These are phyloP conservation scores for Acanthamoeba culbertsoni DNA, from an alignment of 208 protist genomes.

Conservation along the genomic window DNA sequence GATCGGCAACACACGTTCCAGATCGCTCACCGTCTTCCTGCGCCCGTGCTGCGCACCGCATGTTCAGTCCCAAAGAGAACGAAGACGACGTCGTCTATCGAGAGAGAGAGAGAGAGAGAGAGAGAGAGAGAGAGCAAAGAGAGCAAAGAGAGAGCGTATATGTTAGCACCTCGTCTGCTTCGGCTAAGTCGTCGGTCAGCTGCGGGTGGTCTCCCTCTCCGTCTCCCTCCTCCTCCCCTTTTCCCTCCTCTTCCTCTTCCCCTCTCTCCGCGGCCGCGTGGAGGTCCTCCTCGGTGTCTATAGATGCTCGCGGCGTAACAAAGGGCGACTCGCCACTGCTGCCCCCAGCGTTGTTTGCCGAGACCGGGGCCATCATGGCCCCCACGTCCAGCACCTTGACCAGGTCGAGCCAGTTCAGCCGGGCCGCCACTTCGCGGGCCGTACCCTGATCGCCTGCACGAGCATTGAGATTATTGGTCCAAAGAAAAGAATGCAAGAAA, in stretches of 20 bases:
- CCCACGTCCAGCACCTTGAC: constrained; percentile 37
- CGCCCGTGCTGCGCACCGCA: background rate
- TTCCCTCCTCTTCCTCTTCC: no score
- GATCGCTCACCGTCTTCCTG: background rate
- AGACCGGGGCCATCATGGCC: background rate
- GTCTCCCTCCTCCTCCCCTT: no score
- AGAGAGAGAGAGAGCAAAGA: no score
- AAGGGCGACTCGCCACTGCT: background rate
- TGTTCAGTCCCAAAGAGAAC: background rate
- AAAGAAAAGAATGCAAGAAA: background rate
- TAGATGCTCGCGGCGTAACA: no score
- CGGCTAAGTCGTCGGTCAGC: no score
- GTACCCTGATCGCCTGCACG: constrained; percentile 34
- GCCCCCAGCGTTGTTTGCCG: background rate
- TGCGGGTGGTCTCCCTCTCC: no score
- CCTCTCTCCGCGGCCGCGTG: no score
- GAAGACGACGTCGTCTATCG: no score
- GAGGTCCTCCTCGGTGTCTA: no score
- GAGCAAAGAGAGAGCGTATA: no score
- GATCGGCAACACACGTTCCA: background rate
- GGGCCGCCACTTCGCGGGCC: background rate
- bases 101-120: no score
- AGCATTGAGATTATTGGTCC: background rate
- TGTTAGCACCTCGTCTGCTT: no score
- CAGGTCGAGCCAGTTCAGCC: background rate